Conservation (phyloP, 768 basidiomycete species). For the Lenzites betulinus region DNA sequence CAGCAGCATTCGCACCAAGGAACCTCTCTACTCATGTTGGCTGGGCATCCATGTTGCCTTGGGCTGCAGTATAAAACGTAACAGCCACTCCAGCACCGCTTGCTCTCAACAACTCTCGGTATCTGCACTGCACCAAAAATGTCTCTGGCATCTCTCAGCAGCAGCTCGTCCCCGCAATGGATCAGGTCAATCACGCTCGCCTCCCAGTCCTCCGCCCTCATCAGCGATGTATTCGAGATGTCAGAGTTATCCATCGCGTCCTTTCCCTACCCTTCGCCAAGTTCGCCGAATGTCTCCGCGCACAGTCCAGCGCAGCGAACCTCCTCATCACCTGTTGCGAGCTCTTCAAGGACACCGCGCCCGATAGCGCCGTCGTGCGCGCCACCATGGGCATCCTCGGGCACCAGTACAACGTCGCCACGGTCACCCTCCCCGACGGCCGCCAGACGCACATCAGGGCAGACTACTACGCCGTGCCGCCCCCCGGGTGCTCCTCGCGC, state of each 20-base stretch:
- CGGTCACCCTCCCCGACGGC: neutral
- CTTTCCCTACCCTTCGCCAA: neutral
- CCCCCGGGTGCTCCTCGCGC: neutral
- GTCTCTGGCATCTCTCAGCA: neutral
- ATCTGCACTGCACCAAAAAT: neutral
- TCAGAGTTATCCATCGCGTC: neutral
- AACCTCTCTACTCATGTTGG: too few species aligned
- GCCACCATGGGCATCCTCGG: slow-evolving; percentile 1
- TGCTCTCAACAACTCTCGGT: too few species aligned
- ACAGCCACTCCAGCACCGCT: too few species aligned
- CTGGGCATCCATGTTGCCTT: too few species aligned
- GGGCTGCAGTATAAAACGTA: too few species aligned
- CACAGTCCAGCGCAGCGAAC: neutral
- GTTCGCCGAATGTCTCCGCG: neutral
- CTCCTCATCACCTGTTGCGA: slow-evolving; percentile 2
- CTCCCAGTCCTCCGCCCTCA: neutral
- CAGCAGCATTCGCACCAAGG: too few species aligned
- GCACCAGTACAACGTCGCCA: slow-evolving; percentile 9
- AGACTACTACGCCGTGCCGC: slow-evolving; percentile 1
- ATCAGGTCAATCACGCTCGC: neutral
- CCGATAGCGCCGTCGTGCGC: neutral
- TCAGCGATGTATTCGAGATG: slow-evolving; percentile 5
- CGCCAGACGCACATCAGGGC: neutral
- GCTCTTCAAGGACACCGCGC: slow-evolving; percentile 5
- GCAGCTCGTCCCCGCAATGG: neutral